These are phyloP conservation scores for Alternaria metachromatica DNA, from an alignment of 2,329 filamentous ascomycete genomes.

Conservation along the genomic window DNA sequence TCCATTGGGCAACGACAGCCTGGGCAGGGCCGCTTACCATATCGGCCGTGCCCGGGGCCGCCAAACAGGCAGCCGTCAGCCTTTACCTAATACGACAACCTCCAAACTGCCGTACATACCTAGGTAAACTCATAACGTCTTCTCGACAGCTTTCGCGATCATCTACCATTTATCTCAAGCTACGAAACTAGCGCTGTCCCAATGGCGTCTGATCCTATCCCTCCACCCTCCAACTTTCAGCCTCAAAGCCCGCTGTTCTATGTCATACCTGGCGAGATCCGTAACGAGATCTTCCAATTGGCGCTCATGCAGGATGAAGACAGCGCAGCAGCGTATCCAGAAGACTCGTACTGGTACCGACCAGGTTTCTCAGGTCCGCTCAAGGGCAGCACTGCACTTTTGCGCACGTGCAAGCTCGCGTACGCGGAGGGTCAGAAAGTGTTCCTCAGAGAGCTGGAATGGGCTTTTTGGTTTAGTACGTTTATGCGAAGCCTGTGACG, in stretches of 20 bases:
- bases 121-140: background rate
- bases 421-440: constrained; percentile 14
- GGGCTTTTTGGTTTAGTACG: constrained; percentile 16
- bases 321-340: constrained; percentile 4
- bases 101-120: background rate
- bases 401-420: constrained; percentile 12
- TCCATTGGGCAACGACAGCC: background rate
- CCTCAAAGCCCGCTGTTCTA: constrained; percentile 12
- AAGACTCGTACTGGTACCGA: constrained; percentile 16
- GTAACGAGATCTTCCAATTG: constrained; percentile 10
- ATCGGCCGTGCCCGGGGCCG: background rate
- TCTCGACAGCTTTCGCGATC: background rate
- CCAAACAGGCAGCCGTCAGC: background rate
- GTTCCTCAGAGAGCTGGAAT: constrained; percentile 9
- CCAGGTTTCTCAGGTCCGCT: constrained; percentile 10
- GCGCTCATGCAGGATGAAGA: constrained; percentile 16
- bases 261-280: constrained; percentile 11
- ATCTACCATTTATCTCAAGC: background rate
- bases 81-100: background rate
- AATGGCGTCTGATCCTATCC: constrained; percentile 1
- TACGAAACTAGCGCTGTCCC: background rate
- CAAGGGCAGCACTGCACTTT: constrained; percentile 11
- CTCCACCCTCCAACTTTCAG: constrained; percentile 6
- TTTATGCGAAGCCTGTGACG: no score
- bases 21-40: background rate